Conservation (phyloP, 768 basidiomycete species). For the Kwoniella bestiolae region DNA sequence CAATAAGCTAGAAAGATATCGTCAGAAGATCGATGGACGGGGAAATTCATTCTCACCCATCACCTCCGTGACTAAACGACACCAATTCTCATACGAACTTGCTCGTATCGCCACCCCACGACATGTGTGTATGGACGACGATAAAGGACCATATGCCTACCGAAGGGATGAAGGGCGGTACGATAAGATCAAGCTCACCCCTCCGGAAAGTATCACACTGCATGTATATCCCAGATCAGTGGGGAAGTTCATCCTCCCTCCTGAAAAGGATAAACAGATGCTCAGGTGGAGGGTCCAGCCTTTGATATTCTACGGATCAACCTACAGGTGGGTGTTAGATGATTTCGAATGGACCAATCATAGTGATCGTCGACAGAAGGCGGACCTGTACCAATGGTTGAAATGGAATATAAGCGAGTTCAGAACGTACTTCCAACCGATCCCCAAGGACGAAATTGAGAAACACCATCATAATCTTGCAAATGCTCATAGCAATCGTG, state of each 20-base stretch:
- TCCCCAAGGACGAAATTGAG: not conserved
- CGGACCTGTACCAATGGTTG: not conserved
- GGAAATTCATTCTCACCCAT: not conserved
- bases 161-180: not conserved
- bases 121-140: conserved; percentile 15
- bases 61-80: not conserved
- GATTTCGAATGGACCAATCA: not conserved
- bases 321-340: conserved; percentile 1
- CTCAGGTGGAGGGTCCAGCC: not conserved
- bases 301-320: not conserved
- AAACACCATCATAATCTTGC: not conserved
- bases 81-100: conserved; percentile 8
- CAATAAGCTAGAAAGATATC: conserved; percentile 7
- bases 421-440: not conserved
- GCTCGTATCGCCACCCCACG: not conserved
- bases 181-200: not conserved
- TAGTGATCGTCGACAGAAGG: not conserved
- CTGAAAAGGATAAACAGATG: not conserved
- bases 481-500: not conserved
- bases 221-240: conserved; percentile 11
- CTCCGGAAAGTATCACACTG: not conserved
- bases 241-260: not conserved
- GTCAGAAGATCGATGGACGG: not conserved
- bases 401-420: not conserved
- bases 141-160: conserved; percentile 5